Conservation (phyloP, 495 filamentous ascomycete genomes). For the Hyaloscypha bicolor region DNA sequence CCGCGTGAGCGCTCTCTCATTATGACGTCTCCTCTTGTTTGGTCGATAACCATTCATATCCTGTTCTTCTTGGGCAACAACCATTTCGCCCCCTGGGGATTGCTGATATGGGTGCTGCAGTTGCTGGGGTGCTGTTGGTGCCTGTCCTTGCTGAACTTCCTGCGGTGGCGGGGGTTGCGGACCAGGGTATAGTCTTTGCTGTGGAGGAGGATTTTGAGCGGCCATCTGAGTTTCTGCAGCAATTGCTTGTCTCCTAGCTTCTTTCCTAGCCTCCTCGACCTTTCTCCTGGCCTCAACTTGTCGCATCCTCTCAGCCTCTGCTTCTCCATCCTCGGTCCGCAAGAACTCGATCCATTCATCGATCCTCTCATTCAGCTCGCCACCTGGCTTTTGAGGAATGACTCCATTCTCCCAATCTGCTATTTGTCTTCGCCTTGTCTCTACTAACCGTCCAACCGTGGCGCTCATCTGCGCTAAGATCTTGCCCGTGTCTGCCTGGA, state of each 20-base stretch:
- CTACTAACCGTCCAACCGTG: conserved; percentile 32
- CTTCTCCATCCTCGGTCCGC: conserved; percentile 31
- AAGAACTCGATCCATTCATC: conserved; percentile 35
- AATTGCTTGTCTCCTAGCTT: conserved; percentile 32
- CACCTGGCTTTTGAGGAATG: conserved; percentile 32
- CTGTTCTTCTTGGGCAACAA: conserved; percentile 21
- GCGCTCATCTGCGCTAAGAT: conserved; percentile 35
- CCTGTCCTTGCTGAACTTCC: neutral
- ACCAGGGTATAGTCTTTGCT: neutral
- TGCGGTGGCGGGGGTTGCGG: conserved; percentile 11
- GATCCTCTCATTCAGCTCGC: conserved; percentile 29
- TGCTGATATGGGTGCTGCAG: conserved; percentile 1
- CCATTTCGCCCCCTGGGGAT: conserved; percentile 23
- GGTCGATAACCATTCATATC: conserved; percentile 31
- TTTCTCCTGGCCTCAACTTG: conserved; percentile 30
- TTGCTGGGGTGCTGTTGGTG: conserved; percentile 8
- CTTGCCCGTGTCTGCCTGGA: conserved; percentile 33
- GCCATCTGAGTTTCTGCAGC: conserved; percentile 24
- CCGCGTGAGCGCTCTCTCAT: conserved; percentile 25
- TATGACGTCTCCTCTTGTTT: conserved; percentile 27
- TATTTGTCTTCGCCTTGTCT: conserved; percentile 31
- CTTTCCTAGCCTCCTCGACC: conserved; percentile 31
- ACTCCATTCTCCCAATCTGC: conserved; percentile 34
- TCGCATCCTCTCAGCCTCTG: conserved; percentile 33
- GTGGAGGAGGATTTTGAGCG: conserved; percentile 10